Conservation (phyloP, 2,329 filamentous ascomycete genomes). For the Pyricularia grisea region DNA sequence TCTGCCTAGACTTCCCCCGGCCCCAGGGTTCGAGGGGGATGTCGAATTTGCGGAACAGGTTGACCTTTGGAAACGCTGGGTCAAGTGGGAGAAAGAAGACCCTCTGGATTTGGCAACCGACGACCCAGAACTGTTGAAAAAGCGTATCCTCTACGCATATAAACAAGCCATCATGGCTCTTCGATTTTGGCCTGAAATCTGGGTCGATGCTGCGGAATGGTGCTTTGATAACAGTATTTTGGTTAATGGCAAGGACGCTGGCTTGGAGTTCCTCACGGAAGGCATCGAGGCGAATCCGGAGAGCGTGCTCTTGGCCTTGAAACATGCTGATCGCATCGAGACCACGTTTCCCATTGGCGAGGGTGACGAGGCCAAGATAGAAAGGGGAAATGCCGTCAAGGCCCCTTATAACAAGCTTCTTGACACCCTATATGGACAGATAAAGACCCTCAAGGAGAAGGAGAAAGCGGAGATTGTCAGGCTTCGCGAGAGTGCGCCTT, state of each 20-base stretch:
- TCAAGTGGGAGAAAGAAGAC: constrained; percentile 91
- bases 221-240: constrained; percentile 68
- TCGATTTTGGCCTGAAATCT: constrained; percentile 90
- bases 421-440: constrained; percentile 78
- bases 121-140: constrained; percentile 63
- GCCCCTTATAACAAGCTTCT: constrained; percentile 78
- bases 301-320: constrained; percentile 82
- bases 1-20: constrained; percentile 72
- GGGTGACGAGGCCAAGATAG: constrained; percentile 61
- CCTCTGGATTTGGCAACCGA: constrained; percentile 79
- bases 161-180: constrained; percentile 90
- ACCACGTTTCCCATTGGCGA: constrained; percentile 68
- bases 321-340: constrained; percentile 81
- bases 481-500: constrained; percentile 34
- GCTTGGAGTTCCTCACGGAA: constrained; percentile 69
- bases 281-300: constrained; percentile 88
- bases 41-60: constrained; percentile 78
- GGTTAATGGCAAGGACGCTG: constrained; percentile 50
- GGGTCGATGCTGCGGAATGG: constrained; percentile 92
- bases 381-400: constrained; percentile 69
- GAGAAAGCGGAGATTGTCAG: constrained; percentile 49
- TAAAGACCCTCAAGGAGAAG: constrained; percentile 60
- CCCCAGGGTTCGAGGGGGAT: constrained; percentile 77
- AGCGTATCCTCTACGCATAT: constrained; percentile 81
- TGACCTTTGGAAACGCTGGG: constrained; percentile 86